phyloP scores from a whole-genome alignment of 345 rosid species.

The Lepidium africanum region DNA sequence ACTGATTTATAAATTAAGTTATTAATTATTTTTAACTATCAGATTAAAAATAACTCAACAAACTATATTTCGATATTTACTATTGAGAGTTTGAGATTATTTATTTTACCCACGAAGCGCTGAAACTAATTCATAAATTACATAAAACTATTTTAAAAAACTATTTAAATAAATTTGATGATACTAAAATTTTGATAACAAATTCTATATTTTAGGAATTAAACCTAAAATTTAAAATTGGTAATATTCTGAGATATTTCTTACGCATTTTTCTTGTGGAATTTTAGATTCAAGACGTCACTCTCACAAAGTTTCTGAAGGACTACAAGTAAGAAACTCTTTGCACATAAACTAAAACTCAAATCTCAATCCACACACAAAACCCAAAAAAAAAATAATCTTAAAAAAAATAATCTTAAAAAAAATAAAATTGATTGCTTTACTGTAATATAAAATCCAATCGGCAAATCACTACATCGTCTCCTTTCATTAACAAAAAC shows the following conservation, averaged over 20 bases:
- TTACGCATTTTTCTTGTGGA: slow-evolving; percentile 7
- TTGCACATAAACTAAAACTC: slow-evolving; percentile 13
- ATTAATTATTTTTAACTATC: too few relatives aligned
- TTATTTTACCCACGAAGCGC: too few relatives aligned
- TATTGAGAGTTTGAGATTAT: too few relatives aligned
- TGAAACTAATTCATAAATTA: too few relatives aligned
- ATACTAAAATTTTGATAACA: not conserved
- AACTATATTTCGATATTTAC: too few relatives aligned
- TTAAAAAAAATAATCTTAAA: too few relatives aligned
- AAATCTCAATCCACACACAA: slow-evolving; percentile 11
- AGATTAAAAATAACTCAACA: too few relatives aligned
- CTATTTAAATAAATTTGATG: too few relatives aligned
- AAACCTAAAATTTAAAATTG: not conserved
- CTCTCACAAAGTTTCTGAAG: slow-evolving; percentile 14
- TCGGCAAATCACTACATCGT: not conserved
- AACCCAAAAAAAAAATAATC: not conserved
- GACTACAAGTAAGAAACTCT: slow-evolving; percentile 26
- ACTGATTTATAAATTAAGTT: too few relatives aligned
- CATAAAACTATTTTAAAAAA: too few relatives aligned
- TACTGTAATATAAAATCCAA: not conserved
- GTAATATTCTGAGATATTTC: slow-evolving; percentile 11
- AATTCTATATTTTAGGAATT: not conserved
- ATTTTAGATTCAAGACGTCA: slow-evolving; percentile 24
- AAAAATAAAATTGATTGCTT: slow-evolving; percentile 6
- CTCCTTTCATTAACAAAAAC: slow-evolving; percentile 13